Conservation (phyloP, 352 stramenopile genomes). For the Pythium chondricola region DNA sequence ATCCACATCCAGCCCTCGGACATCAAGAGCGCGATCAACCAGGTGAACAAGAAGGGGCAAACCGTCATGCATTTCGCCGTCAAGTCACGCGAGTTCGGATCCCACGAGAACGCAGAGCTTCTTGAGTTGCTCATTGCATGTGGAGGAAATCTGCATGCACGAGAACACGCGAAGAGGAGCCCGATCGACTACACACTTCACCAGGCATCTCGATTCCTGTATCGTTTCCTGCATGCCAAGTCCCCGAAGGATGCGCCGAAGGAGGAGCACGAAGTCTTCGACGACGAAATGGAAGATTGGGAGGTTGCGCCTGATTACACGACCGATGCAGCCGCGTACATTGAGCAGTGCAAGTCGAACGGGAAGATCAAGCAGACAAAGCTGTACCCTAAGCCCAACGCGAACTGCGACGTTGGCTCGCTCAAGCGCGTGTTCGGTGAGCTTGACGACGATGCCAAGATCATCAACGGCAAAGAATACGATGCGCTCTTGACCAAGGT, state of each 20-base stretch:
- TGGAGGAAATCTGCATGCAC: constrained; percentile 28
- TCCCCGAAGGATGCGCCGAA: constrained; percentile 24
- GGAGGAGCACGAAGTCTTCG: constrained; percentile 26
- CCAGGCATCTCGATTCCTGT: constrained; percentile 52
- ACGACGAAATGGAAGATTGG: constrained; percentile 24
- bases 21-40: constrained; percentile 33
- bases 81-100: constrained; percentile 46
- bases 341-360: constrained; percentile 38
- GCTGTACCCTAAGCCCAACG: constrained; percentile 38
- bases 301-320: constrained; percentile 29
- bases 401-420: constrained; percentile 53
- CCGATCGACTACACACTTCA: constrained; percentile 46
- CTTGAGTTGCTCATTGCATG: constrained; percentile 38
- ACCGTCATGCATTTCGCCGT: constrained; percentile 59
- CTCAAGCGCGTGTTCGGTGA: constrained; percentile 33
- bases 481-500: constrained; percentile 66
- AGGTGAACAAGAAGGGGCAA: constrained; percentile 35
- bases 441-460: constrained; percentile 22
- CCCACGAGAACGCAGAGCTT: constrained; percentile 56
- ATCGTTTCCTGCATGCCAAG: constrained; percentile 35
- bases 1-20: constrained; percentile 38
- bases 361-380: constrained; percentile 50
- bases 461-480: constrained; percentile 34
- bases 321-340: constrained; percentile 41
- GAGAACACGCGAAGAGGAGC: constrained; percentile 32